phyloP scores from a whole-genome alignment of 2,329 filamentous ascomycete genomes.

The Pleoardoris graminearum region DNA sequence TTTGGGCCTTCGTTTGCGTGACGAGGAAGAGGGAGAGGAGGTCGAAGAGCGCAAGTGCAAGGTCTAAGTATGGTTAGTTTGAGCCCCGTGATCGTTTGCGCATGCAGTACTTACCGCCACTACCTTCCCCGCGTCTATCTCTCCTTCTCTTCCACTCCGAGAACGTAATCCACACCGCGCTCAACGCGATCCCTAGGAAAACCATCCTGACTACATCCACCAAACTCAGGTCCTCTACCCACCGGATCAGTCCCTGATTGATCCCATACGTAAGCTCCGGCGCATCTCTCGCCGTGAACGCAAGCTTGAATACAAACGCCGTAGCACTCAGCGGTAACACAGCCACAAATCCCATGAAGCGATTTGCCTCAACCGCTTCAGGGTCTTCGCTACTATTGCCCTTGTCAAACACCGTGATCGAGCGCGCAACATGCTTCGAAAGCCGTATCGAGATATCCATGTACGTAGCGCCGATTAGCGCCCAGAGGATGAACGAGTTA shows the following conservation, averaged over 20 bases:
- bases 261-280: constrained; percentile 68
- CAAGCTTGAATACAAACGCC: constrained; percentile 83
- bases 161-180: constrained; percentile 34
- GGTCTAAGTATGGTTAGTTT: constrained; percentile 35
- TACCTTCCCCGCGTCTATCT: constrained; percentile 22
- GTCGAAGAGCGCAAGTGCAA: constrained; percentile 59
- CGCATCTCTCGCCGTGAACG: constrained; percentile 84
- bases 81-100: not conserved
- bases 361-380: constrained; percentile 32
- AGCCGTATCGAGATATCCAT: constrained; percentile 58
- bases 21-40: constrained; percentile 77
- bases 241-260: constrained; percentile 49
- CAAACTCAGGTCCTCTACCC: constrained; percentile 46
- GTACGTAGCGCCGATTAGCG: constrained; percentile 71
- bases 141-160: constrained; percentile 31
- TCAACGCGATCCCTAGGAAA: constrained; percentile 43
- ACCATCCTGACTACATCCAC: constrained; percentile 39
- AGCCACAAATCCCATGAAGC: constrained; percentile 34
- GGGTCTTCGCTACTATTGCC: constrained; percentile 19
- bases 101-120: constrained; percentile 26
- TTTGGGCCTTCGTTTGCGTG: constrained; percentile 83
- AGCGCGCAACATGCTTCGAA: constrained; percentile 36
- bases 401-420: constrained; percentile 28
- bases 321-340: constrained; percentile 52
- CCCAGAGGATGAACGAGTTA: constrained; percentile 67